Percentiles rank a stretch among this genome's conserved stretches.
Conservation (phyloP, 495 filamentous ascomycete genomes). For the Neurospora cerealis region DNA sequence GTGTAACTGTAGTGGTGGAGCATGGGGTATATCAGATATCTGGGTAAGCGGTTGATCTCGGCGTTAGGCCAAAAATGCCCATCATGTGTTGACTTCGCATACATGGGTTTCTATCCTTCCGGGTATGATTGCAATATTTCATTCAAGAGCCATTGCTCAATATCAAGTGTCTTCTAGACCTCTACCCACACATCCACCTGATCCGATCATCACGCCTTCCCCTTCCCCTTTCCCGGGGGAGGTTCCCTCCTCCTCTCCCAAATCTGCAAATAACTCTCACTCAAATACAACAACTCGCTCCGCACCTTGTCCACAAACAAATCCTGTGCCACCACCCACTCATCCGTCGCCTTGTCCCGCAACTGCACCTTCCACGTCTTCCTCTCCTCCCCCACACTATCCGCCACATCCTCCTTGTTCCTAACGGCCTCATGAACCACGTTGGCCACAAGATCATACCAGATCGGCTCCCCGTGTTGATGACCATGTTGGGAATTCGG, state of each 20-base stretch:
- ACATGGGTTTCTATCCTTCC: background rate
- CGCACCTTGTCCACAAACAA: slow-evolving; percentile 81
- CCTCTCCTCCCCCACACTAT: slow-evolving; percentile 64
- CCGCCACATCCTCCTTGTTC: slow-evolving; percentile 59
- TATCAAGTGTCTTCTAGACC: background rate
- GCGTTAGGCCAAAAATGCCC: background rate
- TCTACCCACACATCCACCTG: background rate
- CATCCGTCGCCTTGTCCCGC: slow-evolving; percentile 51
- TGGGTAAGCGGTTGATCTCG: background rate
- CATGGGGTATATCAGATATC: background rate
- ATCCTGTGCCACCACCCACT: slow-evolving; percentile 94
- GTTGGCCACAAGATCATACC: slow-evolving; percentile 95
- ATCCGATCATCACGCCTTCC: slow-evolving; percentile 3
- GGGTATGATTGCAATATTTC: background rate
- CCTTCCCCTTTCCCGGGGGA: slow-evolving; percentile 17
- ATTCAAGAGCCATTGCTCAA: background rate
- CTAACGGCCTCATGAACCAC: slow-evolving; percentile 86
- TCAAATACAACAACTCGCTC: slow-evolving; percentile 78
- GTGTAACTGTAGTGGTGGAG: background rate
- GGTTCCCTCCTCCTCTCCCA: slow-evolving; percentile 75
- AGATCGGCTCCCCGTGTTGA: slow-evolving; percentile 74
- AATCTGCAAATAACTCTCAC: slow-evolving; percentile 90
- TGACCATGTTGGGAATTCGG: slow-evolving; percentile 14
- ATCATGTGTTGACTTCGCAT: background rate
- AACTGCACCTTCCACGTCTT: slow-evolving; percentile 74